Evolutionary conservation across 2,329 filamentous ascomycete genomes (phyloP), one percentile per base, ranked within the genome.

Genomic region (Fusarium austroafricanum): DNA sequence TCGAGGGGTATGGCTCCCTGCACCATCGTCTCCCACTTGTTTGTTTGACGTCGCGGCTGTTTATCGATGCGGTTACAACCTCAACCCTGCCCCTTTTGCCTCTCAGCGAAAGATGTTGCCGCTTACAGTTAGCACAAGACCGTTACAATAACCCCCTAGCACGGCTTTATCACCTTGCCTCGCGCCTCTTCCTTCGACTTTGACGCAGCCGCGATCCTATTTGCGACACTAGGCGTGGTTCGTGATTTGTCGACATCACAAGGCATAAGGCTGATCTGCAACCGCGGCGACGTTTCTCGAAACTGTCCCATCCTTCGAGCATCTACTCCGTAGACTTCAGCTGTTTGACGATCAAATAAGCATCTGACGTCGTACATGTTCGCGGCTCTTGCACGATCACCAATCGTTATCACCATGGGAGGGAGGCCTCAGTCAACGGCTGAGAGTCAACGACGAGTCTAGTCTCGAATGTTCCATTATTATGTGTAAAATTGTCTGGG

Each of bases 351-450:
- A 69, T 67, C 61, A 33, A 62, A 49, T 66, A 69, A 62, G 65
- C 65, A 53, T 68, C 65, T 68, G 43, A 58, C 49, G 44, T 69
- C 49, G 61, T 51, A 63, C 61, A 62, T 44, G 38, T 31, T 53
- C 31, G 31, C 39, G 47, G 20, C n/a, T 38, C 59, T n/a, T 18
- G 33, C 39, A 38, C 31, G 17, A 53, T 59, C 39, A 45, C 46
- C 52, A 65, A 58, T 61, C 28, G 20, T 46, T 57, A 38, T 52
- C 17, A 26, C 40, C 42, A 33, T 58, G 18, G 10, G 39, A 55
- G 26, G 71, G 71, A 73, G 71, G 71, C 69, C 71, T 73, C 71
- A 68, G 50, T 43, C 51, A 61, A 39, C 35, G 43, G 31, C 52
- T 42, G 38, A 39, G 20, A 39, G n/a, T 42, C 46, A 39, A 44